phyloP scores from a whole-genome alignment of 192 early-diverging fungal genomes.

The Rhizophagus prolifer region DNA sequence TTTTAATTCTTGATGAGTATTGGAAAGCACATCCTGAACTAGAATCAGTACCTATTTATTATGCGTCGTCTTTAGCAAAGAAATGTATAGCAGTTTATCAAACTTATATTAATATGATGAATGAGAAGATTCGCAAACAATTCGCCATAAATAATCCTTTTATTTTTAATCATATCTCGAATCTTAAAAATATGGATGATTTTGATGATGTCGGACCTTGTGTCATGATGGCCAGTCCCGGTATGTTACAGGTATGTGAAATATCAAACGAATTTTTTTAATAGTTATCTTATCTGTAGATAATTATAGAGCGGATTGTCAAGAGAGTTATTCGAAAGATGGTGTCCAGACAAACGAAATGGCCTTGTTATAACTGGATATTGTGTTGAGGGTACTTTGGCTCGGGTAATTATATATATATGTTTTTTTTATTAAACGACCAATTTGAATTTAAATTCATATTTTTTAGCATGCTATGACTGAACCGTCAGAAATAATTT shows the following conservation, averaged over 20 bases:
- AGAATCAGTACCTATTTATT: conserved; percentile 92
- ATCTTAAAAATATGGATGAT: conserved; percentile 78
- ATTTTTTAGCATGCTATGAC: conserved; percentile 59
- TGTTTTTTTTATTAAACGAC: background rate
- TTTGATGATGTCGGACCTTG: conserved; percentile 97
- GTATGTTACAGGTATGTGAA: conserved; percentile 85
- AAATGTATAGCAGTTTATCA: conserved; percentile 97
- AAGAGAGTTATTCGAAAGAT: conserved; percentile 91
- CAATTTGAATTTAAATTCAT: background rate
- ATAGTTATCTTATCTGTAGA: background rate
- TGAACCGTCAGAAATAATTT: conserved; percentile 79
- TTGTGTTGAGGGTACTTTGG: conserved; percentile 95
- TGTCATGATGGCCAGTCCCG: conserved; percentile 98
- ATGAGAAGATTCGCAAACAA: conserved; percentile 87
- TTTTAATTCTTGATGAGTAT: conserved; percentile 96
- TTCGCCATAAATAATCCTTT: conserved; percentile 90
- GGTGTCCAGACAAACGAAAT: conserved; percentile 90
- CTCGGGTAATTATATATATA: conserved; percentile 53
- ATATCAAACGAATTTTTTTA: background rate
- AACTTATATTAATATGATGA: conserved; percentile 99
- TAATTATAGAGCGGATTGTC: conserved; percentile 79
- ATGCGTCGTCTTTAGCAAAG: conserved; percentile 92
- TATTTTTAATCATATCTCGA: conserved; percentile 92
- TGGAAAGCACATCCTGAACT: conserved; percentile 89
- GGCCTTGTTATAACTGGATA: conserved; percentile 96